phyloP scores from a whole-genome alignment of 768 basidiomycete species.

The Saitozyma sp. region DNA sequence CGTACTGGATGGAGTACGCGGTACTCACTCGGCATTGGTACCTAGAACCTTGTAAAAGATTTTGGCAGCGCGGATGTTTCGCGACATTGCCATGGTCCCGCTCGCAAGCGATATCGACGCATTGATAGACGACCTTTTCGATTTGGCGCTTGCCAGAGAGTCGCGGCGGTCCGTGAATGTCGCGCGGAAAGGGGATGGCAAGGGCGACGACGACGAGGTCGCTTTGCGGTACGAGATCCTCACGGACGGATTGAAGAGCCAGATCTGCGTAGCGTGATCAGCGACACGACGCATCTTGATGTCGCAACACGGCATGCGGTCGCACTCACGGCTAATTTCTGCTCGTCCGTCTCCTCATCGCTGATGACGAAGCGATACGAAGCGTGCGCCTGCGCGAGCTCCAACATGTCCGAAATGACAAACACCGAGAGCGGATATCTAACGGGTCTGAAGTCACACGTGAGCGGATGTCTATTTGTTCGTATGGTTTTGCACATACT shows the following conservation, averaged over 20 bases:
- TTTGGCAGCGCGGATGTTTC: slow-evolving; percentile 60
- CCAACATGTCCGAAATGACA: slow-evolving; percentile 85
- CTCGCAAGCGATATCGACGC: neutral
- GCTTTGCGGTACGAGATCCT: slow-evolving; percentile 70
- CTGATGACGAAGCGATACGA: slow-evolving; percentile 85
- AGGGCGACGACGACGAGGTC: slow-evolving; percentile 52
- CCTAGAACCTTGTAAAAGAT: slow-evolving; percentile 75
- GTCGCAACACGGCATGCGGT: too few relatives aligned
- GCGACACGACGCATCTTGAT: neutral
- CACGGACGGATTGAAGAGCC: slow-evolving; percentile 91
- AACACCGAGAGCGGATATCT: slow-evolving; percentile 76
- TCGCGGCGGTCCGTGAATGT: too few relatives aligned
- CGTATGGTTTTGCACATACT: slow-evolving; percentile 57
- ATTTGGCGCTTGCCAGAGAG: too few relatives aligned
- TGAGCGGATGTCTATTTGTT: neutral
- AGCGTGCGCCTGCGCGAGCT: slow-evolving; percentile 87
- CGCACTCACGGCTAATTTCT: slow-evolving; percentile 70
- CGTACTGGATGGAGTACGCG: neutral
- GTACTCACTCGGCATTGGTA: slow-evolving; percentile 12
- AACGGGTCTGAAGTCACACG: slow-evolving; percentile 20
- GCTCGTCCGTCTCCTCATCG: slow-evolving; percentile 81
- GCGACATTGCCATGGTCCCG: neutral
- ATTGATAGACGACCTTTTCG: too few relatives aligned
- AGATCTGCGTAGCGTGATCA: slow-evolving; percentile 61
- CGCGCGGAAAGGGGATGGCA: slow-evolving; percentile 5